Evolutionary conservation across 2,329 filamentous ascomycete genomes (phyloP), one percentile per base, ranked within the genome.

Genomic region (Akanthomyces lecanii): DNA sequence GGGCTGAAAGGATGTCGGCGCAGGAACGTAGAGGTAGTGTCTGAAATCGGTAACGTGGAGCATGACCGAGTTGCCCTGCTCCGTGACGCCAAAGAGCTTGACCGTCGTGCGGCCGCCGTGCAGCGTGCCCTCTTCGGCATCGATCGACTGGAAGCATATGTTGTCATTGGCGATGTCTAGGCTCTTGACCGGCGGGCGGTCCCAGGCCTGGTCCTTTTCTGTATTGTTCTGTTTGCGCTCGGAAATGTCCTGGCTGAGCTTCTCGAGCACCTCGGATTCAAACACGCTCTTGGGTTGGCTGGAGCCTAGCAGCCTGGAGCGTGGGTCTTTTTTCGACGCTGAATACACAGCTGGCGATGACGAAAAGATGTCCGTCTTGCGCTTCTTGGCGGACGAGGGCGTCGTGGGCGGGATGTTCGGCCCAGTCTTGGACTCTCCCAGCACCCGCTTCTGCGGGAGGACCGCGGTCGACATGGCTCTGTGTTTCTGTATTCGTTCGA

Each of bases 11-110:
- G 86, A 85, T 10, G 93, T 79, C 0, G 95, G 95, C 0, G 96
- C 95, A 11, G 91, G 89, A 52, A 98, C 87, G 71, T 97, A 99
- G 62, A 99, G 86, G 73, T 99, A 99, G 74, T 99, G 95, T 69
- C 92, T 89, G 77, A 99, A 99, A 71, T 92, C 91, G 18, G 91
- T 97, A 66, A 99, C 93, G 74, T 99, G 95, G 14, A 99, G 81
- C 75, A 99, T 85, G 45, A 97, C 92, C 3, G 95, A 99, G 76
- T 99, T 89, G 61, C 95, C 95, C 65, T 81, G 74, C 69, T 85
- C 77, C 1, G 92, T 97, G 4, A 98, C 92, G 70, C 95, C 95
- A 76, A 98, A 99, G 23, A 99, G 83, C 79, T 95, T 96, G 63
- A 99, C 85, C 0, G 91, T 89, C 0, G 91, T 81, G 71, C 77